A percentile compares a stretch with the other conserved stretches of the same genome.
Evolutionary conservation across 768 basidiomycete genomes (phyloP).

Genomic region (Tephrocybe rancida): DNA sequence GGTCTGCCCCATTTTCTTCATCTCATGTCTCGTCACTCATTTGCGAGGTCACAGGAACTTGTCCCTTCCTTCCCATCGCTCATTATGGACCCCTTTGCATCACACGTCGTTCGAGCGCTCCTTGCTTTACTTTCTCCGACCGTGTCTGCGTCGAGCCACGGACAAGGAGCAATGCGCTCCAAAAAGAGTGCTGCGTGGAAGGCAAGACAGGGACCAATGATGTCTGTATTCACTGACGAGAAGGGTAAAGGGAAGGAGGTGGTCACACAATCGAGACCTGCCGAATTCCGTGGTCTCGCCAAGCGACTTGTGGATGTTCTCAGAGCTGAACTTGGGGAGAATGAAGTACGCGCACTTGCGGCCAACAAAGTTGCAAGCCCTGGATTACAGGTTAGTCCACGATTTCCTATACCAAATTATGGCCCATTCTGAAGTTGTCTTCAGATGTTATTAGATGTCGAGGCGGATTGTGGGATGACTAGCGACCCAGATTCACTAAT

Average conservation of each 20-base stretch:
- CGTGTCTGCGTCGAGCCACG: constrained; percentile 39
- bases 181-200: constrained; percentile 87
- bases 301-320: constrained; percentile 51
- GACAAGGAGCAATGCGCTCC: constrained; percentile 61
- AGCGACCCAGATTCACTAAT: constrained; percentile 71
- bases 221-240: constrained; percentile 66
- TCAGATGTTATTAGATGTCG: constrained; percentile 83
- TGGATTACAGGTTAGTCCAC: constrained; percentile 58
- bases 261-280: constrained; percentile 34
- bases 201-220: constrained; percentile 77
- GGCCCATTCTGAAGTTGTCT: constrained; percentile 5
- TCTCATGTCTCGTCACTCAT: background rate
- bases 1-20: constrained; percentile 38
- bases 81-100: constrained; percentile 85
- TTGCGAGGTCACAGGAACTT: constrained; percentile 58
- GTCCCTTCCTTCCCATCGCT: constrained; percentile 61
- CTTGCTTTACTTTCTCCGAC: constrained; percentile 76
- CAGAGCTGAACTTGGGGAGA: constrained; percentile 55
- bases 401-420: constrained; percentile 12
- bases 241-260: constrained; percentile 38
- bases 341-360: constrained; percentile 78
- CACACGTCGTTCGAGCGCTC: constrained; percentile 85
- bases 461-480: constrained; percentile 64
- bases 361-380: constrained; percentile 80
- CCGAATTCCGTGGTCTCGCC: constrained; percentile 50